These are phyloP conservation scores for Gossypium davidsonii DNA, from an alignment of 441 rosid species.

Conservation along the genomic window DNA sequence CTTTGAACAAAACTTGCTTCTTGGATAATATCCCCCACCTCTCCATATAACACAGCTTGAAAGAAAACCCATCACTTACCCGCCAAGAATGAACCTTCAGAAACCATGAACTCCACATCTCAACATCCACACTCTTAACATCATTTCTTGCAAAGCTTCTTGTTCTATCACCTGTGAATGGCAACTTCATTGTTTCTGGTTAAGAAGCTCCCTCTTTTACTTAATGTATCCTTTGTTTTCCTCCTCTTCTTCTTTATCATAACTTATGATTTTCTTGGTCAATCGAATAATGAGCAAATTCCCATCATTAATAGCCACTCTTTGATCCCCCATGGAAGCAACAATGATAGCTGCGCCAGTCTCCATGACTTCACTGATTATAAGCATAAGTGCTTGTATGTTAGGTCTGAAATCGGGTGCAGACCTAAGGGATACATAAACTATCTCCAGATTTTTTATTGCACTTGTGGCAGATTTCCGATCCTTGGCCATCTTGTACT, in stretches of 20 bases:
- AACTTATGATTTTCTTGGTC: slow-evolving; percentile 19
- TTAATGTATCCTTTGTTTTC: slow-evolving; percentile 42
- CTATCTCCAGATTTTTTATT: slow-evolving; percentile 73
- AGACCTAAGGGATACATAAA: slow-evolving; percentile 69
- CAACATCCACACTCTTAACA: slow-evolving; percentile 10
- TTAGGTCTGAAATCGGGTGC: slow-evolving; percentile 48
- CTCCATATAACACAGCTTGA: slow-evolving; percentile 13
- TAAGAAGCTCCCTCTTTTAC: slow-evolving; percentile 33
- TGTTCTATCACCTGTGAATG: slow-evolving; percentile 22
- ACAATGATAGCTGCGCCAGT: slow-evolving; percentile 25
- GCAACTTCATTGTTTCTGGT: slow-evolving; percentile 25
- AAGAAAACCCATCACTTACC: slow-evolving; percentile 14
- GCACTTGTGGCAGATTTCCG: slow-evolving; percentile 47
- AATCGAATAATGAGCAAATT: slow-evolving; percentile 7
- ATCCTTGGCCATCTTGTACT: slow-evolving; percentile 47
- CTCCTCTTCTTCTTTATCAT: slow-evolving; percentile 30
- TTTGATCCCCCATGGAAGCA: slow-evolving; percentile 4
- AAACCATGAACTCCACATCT: slow-evolving; percentile 17
- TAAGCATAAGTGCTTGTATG: slow-evolving; percentile 48
- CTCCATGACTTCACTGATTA: slow-evolving; percentile 37
- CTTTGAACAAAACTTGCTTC: background rate
- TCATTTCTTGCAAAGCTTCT: slow-evolving; percentile 12
- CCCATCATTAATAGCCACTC: background rate
- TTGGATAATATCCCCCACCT: background rate
- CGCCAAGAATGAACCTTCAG: slow-evolving; percentile 9